Percentiles rank a stretch among this genome's conserved stretches.
Conservation (phyloP, 2,329 filamentous ascomycete genomes). For the Alternaria burnsii region DNA sequence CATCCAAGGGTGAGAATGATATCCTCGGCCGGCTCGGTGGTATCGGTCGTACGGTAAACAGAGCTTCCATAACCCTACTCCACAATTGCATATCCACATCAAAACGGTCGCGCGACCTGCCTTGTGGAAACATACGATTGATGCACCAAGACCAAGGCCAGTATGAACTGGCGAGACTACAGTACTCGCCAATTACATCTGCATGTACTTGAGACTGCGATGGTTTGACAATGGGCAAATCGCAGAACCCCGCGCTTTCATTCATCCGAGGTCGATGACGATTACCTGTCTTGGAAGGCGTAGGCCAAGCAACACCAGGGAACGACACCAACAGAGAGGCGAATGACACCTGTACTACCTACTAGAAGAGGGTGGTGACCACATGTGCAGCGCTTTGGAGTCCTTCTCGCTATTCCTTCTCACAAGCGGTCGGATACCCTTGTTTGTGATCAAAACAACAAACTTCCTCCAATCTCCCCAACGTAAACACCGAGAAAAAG, state of each 20-base stretch:
- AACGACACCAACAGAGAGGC: slow-evolving; percentile 11
- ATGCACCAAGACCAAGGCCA: slow-evolving; percentile 1
- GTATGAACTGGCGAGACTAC: background rate
- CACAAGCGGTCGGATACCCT: background rate
- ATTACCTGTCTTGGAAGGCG: slow-evolving; percentile 19
- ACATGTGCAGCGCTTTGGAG: slow-evolving; percentile 17
- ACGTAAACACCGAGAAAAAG: background rate
- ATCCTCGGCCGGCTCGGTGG: background rate
- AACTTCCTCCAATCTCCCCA: background rate
- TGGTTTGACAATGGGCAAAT: slow-evolving; percentile 13
- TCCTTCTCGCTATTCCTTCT: background rate
- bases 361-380: background rate
- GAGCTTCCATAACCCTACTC: slow-evolving; percentile 1
- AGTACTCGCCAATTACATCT: slow-evolving; percentile 6
- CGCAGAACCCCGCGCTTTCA: slow-evolving; percentile 3
- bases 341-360: slow-evolving; percentile 18
- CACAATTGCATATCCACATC: background rate
- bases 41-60: background rate
- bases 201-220: slow-evolving; percentile 17
- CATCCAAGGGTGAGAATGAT: background rate
- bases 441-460: background rate
- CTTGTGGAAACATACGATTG: slow-evolving; percentile 2
- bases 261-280: slow-evolving; percentile 26
- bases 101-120: slow-evolving; percentile 5
- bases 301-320: slow-evolving; percentile 30